phyloP scores from a whole-genome alignment of 2,329 filamentous ascomycete species.

The Pyrenochaeta sp. region DNA sequence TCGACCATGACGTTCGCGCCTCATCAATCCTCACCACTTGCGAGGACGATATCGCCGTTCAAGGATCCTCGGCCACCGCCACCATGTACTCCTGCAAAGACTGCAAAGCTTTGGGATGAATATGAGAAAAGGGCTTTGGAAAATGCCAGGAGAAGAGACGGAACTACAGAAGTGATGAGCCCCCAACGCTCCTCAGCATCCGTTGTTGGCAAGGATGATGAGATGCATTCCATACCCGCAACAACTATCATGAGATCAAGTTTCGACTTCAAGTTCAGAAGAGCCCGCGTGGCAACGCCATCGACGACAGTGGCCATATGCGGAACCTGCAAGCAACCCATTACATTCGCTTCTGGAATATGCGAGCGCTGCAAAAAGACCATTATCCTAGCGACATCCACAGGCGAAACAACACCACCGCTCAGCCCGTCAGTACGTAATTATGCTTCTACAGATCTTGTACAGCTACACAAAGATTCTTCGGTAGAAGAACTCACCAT shows the following conservation, averaged over 20 bases:
- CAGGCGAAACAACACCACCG: conserved; percentile 38
- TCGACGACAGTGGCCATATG: conserved; percentile 38
- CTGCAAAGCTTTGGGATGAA: conserved; percentile 46
- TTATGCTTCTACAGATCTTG: conserved; percentile 32
- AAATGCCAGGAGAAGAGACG: conserved; percentile 40
- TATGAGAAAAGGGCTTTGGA: conserved; percentile 44
- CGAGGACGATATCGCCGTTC: conserved; percentile 36
- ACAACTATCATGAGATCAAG: conserved; percentile 23
- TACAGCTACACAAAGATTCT: conserved; percentile 26
- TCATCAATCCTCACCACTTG: conserved; percentile 29
- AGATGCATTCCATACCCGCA: conserved; percentile 8
- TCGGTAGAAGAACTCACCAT: conserved; percentile 18
- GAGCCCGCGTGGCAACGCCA: conserved; percentile 9
- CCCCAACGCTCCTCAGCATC: conserved; percentile 30
- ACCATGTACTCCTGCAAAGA: conserved; percentile 35
- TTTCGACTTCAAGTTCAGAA: conserved; percentile 38
- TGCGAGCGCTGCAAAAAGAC: conserved; percentile 44
- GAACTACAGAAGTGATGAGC: conserved; percentile 16
- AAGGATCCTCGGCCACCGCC: conserved; percentile 38
- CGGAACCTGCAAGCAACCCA: conserved; percentile 39
- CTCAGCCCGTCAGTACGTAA: conserved; percentile 33
- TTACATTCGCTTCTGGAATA: conserved; percentile 36
- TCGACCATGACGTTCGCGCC: conserved; percentile 28
- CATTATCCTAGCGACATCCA: conserved; percentile 26
- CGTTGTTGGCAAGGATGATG: conserved; percentile 27